phyloP scores from a whole-genome alignment of 495 filamentous ascomycete genomes.

The Xylaria cubensis region DNA sequence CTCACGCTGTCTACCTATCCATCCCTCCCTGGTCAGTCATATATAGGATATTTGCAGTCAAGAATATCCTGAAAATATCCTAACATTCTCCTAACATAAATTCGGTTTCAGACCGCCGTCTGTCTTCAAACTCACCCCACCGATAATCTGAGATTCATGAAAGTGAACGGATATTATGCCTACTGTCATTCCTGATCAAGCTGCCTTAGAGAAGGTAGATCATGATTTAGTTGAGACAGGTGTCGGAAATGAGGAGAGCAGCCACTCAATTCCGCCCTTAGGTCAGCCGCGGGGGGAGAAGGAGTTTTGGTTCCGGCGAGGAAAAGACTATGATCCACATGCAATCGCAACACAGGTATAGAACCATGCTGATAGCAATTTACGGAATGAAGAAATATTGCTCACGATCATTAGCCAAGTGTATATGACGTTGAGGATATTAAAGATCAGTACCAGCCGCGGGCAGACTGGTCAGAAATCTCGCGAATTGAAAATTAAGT shows the following conservation, averaged over 20 bases:
- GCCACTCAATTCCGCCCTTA: conserved; percentile 42
- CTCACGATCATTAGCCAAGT: conserved; percentile 39
- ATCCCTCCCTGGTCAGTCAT: neutral
- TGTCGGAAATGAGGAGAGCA: conserved; percentile 27
- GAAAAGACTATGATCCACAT: conserved; percentile 51
- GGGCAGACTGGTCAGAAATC: conserved; percentile 43
- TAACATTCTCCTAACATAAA: neutral
- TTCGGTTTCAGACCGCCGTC: neutral
- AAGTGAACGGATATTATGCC: conserved; percentile 25
- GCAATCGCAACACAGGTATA: conserved; percentile 64
- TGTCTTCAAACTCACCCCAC: neutral
- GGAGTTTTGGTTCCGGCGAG: conserved; percentile 54
- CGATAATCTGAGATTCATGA: neutral
- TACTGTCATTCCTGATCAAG: conserved; percentile 30
- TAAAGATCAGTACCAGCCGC: conserved; percentile 46
- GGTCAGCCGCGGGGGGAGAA: conserved; percentile 45
- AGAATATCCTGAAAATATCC: no score
- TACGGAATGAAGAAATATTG: neutral
- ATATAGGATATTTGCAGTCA: no score
- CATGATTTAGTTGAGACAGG: conserved; percentile 29
- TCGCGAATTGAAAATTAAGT: neutral
- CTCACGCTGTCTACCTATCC: neutral
- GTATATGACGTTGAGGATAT: conserved; percentile 54
- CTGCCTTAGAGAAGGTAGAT: conserved; percentile 23
- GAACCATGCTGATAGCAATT: neutral